Evolutionary conservation across 225 moss, liverwort and hornwort genomes (phyloP).

Genomic region (Thuidium tamariscinum): DNA sequence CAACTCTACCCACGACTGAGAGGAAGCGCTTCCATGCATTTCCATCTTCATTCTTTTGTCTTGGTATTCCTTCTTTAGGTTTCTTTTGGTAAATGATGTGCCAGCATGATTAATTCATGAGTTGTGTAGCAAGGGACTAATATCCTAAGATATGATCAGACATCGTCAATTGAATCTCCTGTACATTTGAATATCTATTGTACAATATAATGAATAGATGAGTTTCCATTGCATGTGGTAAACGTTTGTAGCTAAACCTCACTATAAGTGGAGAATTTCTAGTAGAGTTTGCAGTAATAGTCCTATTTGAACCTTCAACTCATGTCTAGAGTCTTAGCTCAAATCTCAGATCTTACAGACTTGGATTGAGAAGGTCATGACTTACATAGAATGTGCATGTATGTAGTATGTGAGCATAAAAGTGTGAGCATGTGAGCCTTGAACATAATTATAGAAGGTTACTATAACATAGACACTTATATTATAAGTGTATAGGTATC

Average conservation of each 20-base stretch:
- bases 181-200: neutral
- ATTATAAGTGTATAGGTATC: too few species aligned
- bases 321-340: neutral
- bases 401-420: too few species aligned
- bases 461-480: too few species aligned
- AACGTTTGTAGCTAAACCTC: too few species aligned
- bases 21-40: neutral
- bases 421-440: too few species aligned
- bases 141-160: neutral
- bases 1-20: neutral
- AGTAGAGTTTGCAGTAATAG: neutral
- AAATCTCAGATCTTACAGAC: neutral
- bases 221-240: neutral
- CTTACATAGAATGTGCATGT: neutral
- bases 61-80: neutral
- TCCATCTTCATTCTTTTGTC: neutral
- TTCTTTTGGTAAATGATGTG: neutral
- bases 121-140: neutral
- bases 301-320: neutral
- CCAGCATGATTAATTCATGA: neutral
- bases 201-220: too few species aligned
- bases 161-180: neutral
- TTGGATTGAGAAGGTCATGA: neutral
- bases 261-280: too few species aligned
- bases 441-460: too few species aligned